Percentiles rank a stretch among this genome's conserved stretches.
These are phyloP conservation scores for Tylopilus subfusipes DNA, from an alignment of 768 basidiomycete species.

Conservation along the genomic window DNA sequence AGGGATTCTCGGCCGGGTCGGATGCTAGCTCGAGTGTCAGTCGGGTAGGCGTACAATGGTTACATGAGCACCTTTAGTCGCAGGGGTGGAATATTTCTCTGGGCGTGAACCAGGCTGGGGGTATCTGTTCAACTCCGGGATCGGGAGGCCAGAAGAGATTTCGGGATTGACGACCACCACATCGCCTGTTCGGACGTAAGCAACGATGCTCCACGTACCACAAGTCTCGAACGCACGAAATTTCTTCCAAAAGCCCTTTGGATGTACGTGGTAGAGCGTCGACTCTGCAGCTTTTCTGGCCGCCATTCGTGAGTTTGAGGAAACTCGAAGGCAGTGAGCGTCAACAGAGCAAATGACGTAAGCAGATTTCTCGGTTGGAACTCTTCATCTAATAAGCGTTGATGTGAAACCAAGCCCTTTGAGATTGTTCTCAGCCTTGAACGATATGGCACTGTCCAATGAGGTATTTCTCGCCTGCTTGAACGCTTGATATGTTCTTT, in stretches of 20 bases:
- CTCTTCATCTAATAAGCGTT: too few relatives aligned
- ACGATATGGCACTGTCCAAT: background rate
- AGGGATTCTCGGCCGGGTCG: slow-evolving; percentile 84
- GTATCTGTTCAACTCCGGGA: slow-evolving; percentile 67
- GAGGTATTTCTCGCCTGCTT: background rate
- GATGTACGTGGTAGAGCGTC: slow-evolving; percentile 84
- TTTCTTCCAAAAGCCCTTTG: slow-evolving; percentile 95
- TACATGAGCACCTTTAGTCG: slow-evolving; percentile 67
- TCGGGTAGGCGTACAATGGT: background rate
- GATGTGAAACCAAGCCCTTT: background rate
- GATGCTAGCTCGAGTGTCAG: slow-evolving; percentile 52
- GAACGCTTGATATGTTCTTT: slow-evolving; percentile 2
- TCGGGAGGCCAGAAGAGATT: slow-evolving; percentile 86
- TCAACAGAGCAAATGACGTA: slow-evolving; percentile 10
- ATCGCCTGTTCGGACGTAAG: slow-evolving; percentile 55
- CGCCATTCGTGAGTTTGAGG: slow-evolving; percentile 48
- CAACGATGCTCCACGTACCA: background rate
- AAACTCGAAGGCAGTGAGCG: background rate
- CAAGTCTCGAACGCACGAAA: slow-evolving; percentile 58
- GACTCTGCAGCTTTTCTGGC: slow-evolving; percentile 81
- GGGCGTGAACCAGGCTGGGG: slow-evolving; percentile 88
- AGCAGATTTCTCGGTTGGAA: background rate
- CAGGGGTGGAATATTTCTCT: slow-evolving; percentile 82
- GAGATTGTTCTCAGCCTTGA: background rate
- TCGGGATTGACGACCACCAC: slow-evolving; percentile 81